phyloP scores from a whole-genome alignment of 2,329 filamentous ascomycete species.

The Emmonsia crescens region DNA sequence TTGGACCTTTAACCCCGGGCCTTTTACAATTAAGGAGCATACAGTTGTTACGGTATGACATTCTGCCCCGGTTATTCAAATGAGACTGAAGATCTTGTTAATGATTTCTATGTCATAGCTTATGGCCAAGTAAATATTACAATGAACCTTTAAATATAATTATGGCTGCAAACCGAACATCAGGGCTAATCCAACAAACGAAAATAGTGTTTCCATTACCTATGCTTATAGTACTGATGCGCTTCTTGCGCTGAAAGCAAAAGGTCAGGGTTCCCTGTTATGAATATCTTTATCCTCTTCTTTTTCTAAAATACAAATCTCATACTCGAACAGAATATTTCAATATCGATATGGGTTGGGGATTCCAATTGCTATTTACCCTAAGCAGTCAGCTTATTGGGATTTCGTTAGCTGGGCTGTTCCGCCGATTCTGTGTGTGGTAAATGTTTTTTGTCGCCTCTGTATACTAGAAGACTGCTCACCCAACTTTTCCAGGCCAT shows the following conservation, averaged over 20 bases:
- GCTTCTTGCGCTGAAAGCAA: conserved; percentile 17
- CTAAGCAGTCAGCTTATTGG: conserved; percentile 44
- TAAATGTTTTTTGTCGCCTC: conserved; percentile 4
- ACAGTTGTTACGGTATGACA: conserved; percentile 36
- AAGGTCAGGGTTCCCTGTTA: conserved; percentile 10
- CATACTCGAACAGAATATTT: conserved; percentile 14
- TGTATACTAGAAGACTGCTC: neutral
- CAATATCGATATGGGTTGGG: conserved; percentile 17
- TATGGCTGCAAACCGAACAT: neutral
- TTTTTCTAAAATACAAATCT: neutral
- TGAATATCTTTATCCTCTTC: neutral
- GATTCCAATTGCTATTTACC: conserved; percentile 19
- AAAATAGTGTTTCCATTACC: conserved; percentile 16
- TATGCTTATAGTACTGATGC: conserved; percentile 21
- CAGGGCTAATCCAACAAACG: neutral
- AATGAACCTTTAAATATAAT: neutral
- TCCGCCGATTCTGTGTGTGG: conserved; percentile 52
- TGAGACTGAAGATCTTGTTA: conserved; percentile 25
- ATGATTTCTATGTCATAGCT: conserved; percentile 49
- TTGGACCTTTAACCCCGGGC: conserved; percentile 27
- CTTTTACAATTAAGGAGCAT: conserved; percentile 34
- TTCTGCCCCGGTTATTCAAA: conserved; percentile 42
- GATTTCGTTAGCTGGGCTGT: conserved; percentile 49
- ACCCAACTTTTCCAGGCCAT: conserved; percentile 22
- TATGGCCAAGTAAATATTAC: conserved; percentile 52